Conservation (phyloP, 179 eudicot species). For the Silene noctiflora region DNA sequence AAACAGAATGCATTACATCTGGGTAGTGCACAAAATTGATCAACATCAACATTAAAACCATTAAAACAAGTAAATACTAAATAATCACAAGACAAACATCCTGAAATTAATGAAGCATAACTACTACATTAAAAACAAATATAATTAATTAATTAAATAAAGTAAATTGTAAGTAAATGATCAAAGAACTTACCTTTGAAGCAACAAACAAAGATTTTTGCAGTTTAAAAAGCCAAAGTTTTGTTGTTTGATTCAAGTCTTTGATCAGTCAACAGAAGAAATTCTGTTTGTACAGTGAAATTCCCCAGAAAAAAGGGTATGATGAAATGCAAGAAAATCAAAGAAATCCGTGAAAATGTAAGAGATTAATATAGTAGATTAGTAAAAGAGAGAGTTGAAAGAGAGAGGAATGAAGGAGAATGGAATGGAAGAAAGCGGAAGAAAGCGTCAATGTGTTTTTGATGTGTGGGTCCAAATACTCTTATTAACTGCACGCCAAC, state of each 20-base stretch:
- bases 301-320: neutral
- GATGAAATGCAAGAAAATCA: neutral
- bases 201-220: constrained; percentile 19
- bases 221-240: neutral
- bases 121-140: neutral
- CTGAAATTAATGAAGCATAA: neutral
- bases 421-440: neutral
- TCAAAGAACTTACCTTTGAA: constrained; percentile 19
- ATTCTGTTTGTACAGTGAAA: neutral
- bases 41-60: neutral
- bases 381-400: constrained; percentile 1
- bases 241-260: constrained; percentile 14
- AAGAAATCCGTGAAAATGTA: neutral
- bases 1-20: neutral
- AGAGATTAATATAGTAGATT: neutral
- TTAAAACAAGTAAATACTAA: neutral
- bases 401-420: constrained; percentile 15
- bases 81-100: constrained; percentile 9
- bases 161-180: neutral
- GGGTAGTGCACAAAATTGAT: neutral
- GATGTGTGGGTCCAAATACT: constrained; percentile 16
- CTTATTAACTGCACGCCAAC: constrained; percentile 9
- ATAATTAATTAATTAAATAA: neutral
- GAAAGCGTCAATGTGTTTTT: constrained; percentile 21
- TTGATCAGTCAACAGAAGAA: constrained; percentile 20